Base-by-base conservation (phyloP, 2,329 filamentous ascomycete species). In the Aureobasidium uvarum region DNA sequence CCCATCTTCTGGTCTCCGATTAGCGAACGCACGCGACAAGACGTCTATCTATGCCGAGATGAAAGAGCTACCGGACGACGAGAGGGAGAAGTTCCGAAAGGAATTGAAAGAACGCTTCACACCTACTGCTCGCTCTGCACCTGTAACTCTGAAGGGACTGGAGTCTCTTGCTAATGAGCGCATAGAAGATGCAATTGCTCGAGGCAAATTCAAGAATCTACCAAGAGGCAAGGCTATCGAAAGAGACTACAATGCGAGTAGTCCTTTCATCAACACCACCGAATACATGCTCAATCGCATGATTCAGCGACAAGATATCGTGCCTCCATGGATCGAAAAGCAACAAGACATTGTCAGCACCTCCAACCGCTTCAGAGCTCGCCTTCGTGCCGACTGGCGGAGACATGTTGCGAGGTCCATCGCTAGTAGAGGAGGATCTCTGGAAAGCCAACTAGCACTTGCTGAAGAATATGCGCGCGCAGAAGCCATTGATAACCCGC, bases 271-370 rank as follows among this genome's bases (percentile, higher is more conserved):
- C 66, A 92, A 98, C 73, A 98, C 94, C 0, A 98, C 95, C 0
- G 94, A 98, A 77, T 97, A 97, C 75, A 91, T 98, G 71, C 89
- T 98, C 89, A 98, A 99, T 78, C 95, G 96, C 78, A 97, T 98
- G 81, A 97, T 99, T 68, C 91, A 97, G 78, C 89, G 90, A 66
- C 95, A 99, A 77, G 93, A 96, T 23, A 91, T 98, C 67, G 91
- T 96, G 0, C 95, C 95, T 0, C 94, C 94, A 0, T 99, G 95
- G 95, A 98, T 99, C 67, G 95, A 99, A 77, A 98, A 97, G 78
- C 95, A 99, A 76, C 94, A 98, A 74, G 92, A 97, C 72, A 80
- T 98, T 6, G 83, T 87, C 13, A 86, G 85, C 67, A 84, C 90
- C 0, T 84, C 88, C 0, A 83, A 81, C 14, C 81, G 83, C 1